phyloP scores from a whole-genome alignment of 2,329 filamentous ascomycete species.

The Graphiopsis chlorocephala region DNA sequence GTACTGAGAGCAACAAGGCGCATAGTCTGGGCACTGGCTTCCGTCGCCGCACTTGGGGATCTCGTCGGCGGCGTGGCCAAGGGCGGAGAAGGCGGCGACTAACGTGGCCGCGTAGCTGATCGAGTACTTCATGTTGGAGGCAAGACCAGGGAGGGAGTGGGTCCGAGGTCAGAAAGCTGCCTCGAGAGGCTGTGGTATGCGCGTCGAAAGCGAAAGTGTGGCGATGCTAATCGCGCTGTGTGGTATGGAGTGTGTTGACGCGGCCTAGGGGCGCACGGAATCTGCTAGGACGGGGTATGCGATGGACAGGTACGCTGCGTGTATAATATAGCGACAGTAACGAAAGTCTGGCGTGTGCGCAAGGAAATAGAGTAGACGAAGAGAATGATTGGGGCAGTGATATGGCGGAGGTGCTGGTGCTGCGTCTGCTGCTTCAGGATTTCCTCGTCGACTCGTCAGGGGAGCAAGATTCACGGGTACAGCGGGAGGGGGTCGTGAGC shows the following conservation, averaged over 20 bases:
- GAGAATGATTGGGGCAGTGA: not conserved
- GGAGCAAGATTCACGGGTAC: not conserved
- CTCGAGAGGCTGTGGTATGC: not conserved
- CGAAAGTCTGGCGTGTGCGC: not conserved
- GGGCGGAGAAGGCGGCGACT: constrained; percentile 31
- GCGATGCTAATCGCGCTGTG: not conserved
- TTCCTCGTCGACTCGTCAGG: not conserved
- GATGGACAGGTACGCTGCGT: not conserved
- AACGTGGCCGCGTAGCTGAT: constrained; percentile 32
- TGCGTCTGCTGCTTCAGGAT: not conserved
- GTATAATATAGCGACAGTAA: not conserved
- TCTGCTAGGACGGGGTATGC: not conserved
- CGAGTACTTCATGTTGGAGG: constrained; percentile 24
- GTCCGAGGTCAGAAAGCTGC: not conserved
- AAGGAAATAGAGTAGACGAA: not conserved
- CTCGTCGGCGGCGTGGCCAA: constrained; percentile 22
- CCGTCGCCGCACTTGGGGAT: constrained; percentile 30
- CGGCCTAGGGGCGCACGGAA: not conserved
- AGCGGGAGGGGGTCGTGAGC: not conserved
- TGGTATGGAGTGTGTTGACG: constrained; percentile 3
- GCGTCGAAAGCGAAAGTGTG: not conserved
- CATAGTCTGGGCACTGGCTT: constrained; percentile 31
- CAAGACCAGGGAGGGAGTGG: not conserved
- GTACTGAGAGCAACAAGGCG: constrained; percentile 58
- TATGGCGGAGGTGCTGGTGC: not conserved